Evolutionary conservation across 2,329 filamentous ascomycete genomes (phyloP), one percentile per base, ranked within the genome.

Genomic region (Aspergillus sp.): DNA sequence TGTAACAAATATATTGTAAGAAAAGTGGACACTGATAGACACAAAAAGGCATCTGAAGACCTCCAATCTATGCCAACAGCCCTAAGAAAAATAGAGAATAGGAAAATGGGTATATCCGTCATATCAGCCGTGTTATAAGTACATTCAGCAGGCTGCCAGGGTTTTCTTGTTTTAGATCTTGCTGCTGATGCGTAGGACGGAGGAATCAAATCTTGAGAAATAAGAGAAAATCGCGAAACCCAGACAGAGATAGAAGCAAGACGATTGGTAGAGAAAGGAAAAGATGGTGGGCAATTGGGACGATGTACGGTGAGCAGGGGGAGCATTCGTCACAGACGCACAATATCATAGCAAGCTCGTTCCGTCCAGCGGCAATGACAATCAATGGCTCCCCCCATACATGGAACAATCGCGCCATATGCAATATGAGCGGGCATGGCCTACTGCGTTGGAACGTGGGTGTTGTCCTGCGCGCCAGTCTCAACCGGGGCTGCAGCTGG

Each of bases 391-490:
- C 40, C 25, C 25, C 25, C 31, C 36, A 49, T 49, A 17, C 34
- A 19, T 36, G 40, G 46, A 47, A 43, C 43, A 45, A 54, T 45
- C 23, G 32, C 32, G 42, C 21, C 25, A n/a, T 50, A 48, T 25
- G 32, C 20, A 16, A 32, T 38, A 52, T 43, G 31, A 40, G 46
- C 44, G 38, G 29, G 51, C 17, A 53, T 32, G 47, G 40, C 17
- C 38, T 57, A 52, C 59, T 49, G 55, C 41, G 21, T 52, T 56
- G 58, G 60, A 34, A 47, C 42, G 41, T 53, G 45, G 66, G 17
- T 17, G 40, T 82, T 80, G 32, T 80, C 80, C 5, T 81, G 80
- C 38, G 85, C 77, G 21, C 82, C 80, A 66, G 85, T 84, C 50
- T 67, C 36, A 72, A 66, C 51, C 69, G 71, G 50, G 62, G 67